phyloP scores from a whole-genome alignment of 352 stramenopile species.

The Saprolegnia parasitica region DNA sequence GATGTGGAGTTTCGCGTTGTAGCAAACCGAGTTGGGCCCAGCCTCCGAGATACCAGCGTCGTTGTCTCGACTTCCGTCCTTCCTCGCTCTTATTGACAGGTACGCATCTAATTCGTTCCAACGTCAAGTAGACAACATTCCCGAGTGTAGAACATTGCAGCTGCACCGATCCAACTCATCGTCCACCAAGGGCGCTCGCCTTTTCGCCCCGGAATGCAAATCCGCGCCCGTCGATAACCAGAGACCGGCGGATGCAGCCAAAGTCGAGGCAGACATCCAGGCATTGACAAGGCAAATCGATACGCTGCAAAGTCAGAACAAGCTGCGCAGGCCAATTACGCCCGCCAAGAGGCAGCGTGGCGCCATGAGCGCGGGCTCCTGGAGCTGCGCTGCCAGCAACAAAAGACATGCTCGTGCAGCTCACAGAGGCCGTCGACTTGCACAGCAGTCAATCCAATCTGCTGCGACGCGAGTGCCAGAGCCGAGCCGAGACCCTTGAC shows the following conservation, averaged over 20 bases:
- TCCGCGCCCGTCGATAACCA: neutral
- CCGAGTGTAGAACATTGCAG: neutral
- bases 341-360: neutral
- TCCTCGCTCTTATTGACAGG: slow-evolving; percentile 16
- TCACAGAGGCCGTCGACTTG: neutral
- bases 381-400: neutral
- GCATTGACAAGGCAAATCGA: neutral
- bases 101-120: neutral
- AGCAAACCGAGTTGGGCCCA: neutral
- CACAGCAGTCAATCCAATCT: neutral
- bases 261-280: neutral
- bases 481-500: neutral
- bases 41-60: neutral
- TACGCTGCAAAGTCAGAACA: neutral
- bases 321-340: neutral
- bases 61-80: slow-evolving; percentile 13
- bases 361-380: neutral
- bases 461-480: neutral
- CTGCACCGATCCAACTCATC: neutral
- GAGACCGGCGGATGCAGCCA: neutral
- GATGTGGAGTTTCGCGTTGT: neutral
- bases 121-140: neutral
- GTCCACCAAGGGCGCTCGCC: neutral
- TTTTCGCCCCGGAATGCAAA: neutral
- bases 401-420: neutral